phyloP scores from a whole-genome alignment of 345 rosid species.

The Acer campestre region DNA sequence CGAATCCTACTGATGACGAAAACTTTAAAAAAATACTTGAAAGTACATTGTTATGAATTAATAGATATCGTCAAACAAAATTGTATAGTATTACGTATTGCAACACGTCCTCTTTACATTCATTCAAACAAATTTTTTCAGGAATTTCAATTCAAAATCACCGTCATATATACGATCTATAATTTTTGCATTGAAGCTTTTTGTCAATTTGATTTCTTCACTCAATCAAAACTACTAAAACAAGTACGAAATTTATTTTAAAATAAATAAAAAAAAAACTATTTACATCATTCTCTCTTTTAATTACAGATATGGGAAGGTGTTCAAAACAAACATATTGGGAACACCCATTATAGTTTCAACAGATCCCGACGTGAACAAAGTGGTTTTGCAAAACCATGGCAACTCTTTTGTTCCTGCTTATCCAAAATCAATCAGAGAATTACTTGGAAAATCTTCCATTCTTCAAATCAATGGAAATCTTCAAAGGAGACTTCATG shows the following conservation, averaged over 20 bases:
- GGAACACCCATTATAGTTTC: slow-evolving; percentile 94
- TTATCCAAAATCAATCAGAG: slow-evolving; percentile 79
- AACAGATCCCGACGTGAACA: slow-evolving; percentile 92
- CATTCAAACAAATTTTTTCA: too few relatives aligned
- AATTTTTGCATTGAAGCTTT: background rate
- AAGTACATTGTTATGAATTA: too few relatives aligned
- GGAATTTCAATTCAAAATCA: too few relatives aligned
- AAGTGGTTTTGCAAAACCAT: slow-evolving; percentile 82
- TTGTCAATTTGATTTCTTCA: background rate
- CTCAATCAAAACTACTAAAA: background rate
- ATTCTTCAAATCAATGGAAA: slow-evolving; percentile 81
- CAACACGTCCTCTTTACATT: too few relatives aligned
- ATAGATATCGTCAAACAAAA: too few relatives aligned
- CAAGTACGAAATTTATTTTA: background rate
- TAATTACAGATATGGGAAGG: slow-evolving; percentile 66
- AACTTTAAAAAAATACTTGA: too few relatives aligned
- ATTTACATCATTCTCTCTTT: background rate
- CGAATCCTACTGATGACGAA: too few relatives aligned
- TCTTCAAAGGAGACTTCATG: slow-evolving; percentile 71
- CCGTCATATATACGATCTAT: background rate
- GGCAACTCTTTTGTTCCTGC: slow-evolving; percentile 80
- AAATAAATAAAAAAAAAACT: too few relatives aligned
- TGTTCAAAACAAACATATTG: slow-evolving; percentile 84
- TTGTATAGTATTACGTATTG: too few relatives aligned
- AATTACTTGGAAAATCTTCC: slow-evolving; percentile 71